Percentiles rank a stretch among this genome's conserved stretches.
These are phyloP conservation scores for Zanthoxylum bungeanum DNA, from an alignment of 345 rosid species.

Conservation along the genomic window DNA sequence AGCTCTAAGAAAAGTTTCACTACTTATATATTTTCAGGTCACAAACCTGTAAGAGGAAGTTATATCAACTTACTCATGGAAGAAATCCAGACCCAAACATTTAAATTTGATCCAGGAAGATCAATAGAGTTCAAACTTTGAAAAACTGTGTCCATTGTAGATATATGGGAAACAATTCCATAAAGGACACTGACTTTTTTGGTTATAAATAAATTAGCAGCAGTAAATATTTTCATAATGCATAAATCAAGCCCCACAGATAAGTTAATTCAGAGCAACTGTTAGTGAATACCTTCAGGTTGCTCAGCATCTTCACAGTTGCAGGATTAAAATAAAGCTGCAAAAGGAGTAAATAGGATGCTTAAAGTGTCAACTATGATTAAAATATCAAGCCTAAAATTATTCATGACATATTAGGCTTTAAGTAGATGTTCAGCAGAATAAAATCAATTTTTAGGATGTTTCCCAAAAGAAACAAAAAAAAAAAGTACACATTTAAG, in stretches of 20 bases:
- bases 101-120: not conserved
- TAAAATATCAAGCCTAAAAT: not conserved
- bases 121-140: not conserved
- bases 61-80: not conserved
- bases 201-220: not conserved
- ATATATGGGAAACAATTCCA: not conserved
- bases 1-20: not conserved
- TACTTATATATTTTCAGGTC: not conserved
- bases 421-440: not conserved
- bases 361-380: not conserved
- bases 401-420: not conserved
- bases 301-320: conserved; percentile 64
- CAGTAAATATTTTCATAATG: too few relatives aligned
- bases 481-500: not conserved
- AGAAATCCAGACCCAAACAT: not conserved
- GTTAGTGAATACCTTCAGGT: conserved; percentile 41
- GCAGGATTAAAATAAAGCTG: conserved; percentile 62
- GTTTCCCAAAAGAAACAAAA: not conserved
- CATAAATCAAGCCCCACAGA: not conserved
- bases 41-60: not conserved
- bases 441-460: not conserved
- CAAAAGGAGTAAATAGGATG: conserved; percentile 7
- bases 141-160: not conserved
- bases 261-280: not conserved
- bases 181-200: not conserved